Base-by-base conservation (phyloP, 2,329 filamentous ascomycete species). In the Cladorrhinum sp. region DNA sequence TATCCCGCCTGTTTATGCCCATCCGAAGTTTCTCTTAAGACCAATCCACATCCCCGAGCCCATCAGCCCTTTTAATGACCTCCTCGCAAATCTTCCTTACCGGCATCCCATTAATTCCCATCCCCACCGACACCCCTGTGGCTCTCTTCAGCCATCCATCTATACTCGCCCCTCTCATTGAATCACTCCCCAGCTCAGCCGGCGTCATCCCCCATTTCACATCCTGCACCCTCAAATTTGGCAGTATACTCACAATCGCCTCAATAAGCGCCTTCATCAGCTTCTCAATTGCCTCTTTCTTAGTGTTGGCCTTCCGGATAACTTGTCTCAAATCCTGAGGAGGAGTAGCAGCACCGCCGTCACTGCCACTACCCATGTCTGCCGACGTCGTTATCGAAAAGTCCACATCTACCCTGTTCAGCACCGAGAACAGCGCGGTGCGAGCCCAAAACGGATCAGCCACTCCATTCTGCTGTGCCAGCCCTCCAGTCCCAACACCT, bases 361-460 rank as follows among this genome's bases (percentile, higher is more conserved):
- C 32, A 16, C 32, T 13, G 9, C 32, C 32, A 4, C 3, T 36
- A 36, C 9, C 32, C 7, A 16, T n/a, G n/a, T n/a, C n/a, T n/a
- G n/a, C n/a, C n/a, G n/a, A n/a, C n/a, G n/a, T 12, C 12, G 32
- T 36, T 13, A 12, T 10, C 1, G 52, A 60, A 13, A 52, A 50
- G 1, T 75, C 76, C 63, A 79, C 71, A 66, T 84, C 81, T 3
- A 84, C 71, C 23, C 77, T 68, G 61, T 79, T 79, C 50, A 85
- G 75, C 57, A 78, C 75, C 1, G 75, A 71, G 60, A 81, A 84
- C 38, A 82, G 71, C 0, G 80, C 76, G 0, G 79, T 79, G 5
- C 75, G 77, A 9, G 78, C 75, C 81, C 81, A 85, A 69, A 82
- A 85, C 0, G 82, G 80, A 61, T 84, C 81, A 0, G 76, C 73